These are phyloP conservation scores for Russula sp. DNA, from an alignment of 768 basidiomycete genomes.

Conservation along the genomic window DNA sequence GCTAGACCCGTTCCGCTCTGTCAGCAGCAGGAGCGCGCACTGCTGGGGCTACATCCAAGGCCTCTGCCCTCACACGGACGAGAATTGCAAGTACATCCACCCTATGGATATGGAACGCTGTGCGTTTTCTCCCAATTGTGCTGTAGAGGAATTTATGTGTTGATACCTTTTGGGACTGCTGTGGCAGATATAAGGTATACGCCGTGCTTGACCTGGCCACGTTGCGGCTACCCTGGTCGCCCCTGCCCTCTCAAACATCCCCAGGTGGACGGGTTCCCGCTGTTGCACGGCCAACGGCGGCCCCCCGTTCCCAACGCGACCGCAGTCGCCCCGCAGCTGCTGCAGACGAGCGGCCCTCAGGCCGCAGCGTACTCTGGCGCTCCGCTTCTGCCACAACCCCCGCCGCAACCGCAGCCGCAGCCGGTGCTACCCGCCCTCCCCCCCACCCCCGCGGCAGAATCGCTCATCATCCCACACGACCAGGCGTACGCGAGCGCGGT, in stretches of 20 bases:
- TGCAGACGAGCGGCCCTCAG: no score
- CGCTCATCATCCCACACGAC: slow-evolving; percentile 9
- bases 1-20: neutral
- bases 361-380: neutral
- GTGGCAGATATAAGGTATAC: slow-evolving; percentile 13
- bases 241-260: slow-evolving; percentile 10
- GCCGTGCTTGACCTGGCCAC: slow-evolving; percentile 13
- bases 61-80: slow-evolving; percentile 1
- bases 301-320: no score
- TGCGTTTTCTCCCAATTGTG: neutral
- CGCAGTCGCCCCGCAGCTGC: neutral
- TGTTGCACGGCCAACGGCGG: neutral
- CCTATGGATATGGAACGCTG: neutral
- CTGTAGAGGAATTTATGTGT: neutral
- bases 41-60: slow-evolving; percentile 17
- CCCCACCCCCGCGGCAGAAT: neutral
- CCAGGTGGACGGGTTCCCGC: slow-evolving; percentile 2
- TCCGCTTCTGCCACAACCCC: neutral
- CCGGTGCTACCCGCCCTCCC: neutral
- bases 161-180: neutral
- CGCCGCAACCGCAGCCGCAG: no score
- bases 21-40: slow-evolving; percentile 10
- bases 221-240: slow-evolving; percentile 3
- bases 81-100: slow-evolving; percentile 4
- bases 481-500: slow-evolving; percentile 10